A percentile compares a stretch with the other conserved stretches of the same genome.
Conservation (phyloP, 1,284 basidiomycete species). For the Agaricales sp. region DNA sequence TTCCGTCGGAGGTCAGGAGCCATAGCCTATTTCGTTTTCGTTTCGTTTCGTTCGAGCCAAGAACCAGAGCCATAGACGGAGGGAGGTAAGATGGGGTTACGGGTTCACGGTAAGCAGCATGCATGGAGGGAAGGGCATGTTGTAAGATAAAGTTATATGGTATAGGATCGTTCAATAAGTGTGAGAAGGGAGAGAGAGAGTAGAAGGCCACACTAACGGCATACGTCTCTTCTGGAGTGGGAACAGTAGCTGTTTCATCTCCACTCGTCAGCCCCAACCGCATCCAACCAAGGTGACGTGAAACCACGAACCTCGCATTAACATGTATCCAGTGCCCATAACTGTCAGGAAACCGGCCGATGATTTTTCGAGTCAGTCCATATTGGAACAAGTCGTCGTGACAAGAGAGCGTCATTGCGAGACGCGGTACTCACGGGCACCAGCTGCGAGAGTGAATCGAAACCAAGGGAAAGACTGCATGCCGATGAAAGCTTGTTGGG, state of each 20-base stretch:
- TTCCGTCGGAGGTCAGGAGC: conserved; percentile 56
- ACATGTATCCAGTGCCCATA: conserved; percentile 46
- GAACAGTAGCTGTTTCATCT: conserved; percentile 5
- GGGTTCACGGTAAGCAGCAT: neutral
- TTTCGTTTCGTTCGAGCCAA: no score
- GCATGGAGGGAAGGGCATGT: no score
- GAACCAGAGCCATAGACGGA: no score
- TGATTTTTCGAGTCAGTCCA: neutral
- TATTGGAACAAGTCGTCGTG: conserved; percentile 3
- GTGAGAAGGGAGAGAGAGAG: neutral
- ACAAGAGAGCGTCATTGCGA: conserved; percentile 7
- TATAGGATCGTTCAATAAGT: no score
- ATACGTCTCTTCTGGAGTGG: conserved; percentile 5
- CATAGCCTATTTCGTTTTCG: conserved; percentile 38
- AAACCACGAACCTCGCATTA: conserved; percentile 50
- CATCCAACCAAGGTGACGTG: neutral
- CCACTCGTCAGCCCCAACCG: neutral
- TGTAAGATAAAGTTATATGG: no score
- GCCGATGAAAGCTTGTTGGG: no score
- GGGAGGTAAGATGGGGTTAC: no score
- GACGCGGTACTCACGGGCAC: conserved; percentile 32
- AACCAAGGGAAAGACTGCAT: conserved; percentile 41
- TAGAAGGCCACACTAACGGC: neutral
- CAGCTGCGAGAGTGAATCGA: conserved; percentile 32
- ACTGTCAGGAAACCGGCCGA: conserved; percentile 27